These are phyloP conservation scores for Nemania sp. DNA, from an alignment of 2,329 filamentous ascomycete genomes.

Conservation along the genomic window DNA sequence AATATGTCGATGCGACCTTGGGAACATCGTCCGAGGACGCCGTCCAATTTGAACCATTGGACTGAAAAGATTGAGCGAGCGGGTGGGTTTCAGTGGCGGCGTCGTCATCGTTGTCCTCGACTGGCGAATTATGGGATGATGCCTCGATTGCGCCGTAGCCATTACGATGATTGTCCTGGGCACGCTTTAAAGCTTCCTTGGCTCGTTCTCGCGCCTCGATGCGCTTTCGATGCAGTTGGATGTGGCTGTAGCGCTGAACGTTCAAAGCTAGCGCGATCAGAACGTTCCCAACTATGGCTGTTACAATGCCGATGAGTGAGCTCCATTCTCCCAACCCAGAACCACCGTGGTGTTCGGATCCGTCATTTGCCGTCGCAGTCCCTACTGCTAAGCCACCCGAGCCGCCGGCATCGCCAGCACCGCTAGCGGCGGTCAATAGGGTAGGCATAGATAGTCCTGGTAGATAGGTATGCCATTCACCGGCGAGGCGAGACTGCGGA, in stretches of 20 bases:
- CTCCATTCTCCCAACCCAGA: constrained; percentile 79
- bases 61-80: constrained; percentile 64
- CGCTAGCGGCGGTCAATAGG: constrained; percentile 35
- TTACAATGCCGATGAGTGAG: constrained; percentile 92
- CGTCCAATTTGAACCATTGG: constrained; percentile 56
- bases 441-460: constrained; percentile 41
- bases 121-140: constrained; percentile 43
- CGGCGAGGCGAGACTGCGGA: constrained; percentile 11
- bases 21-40: constrained; percentile 53
- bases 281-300: constrained; percentile 91
- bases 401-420: constrained; percentile 30
- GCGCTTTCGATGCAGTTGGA: constrained; percentile 80
- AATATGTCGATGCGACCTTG: constrained; percentile 74
- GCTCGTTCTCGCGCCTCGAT: constrained; percentile 67
- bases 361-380: constrained; percentile 39
- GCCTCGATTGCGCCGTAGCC: constrained; percentile 49
- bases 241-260: constrained; percentile 95
- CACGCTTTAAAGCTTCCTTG: constrained; percentile 64
- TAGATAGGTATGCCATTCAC: constrained; percentile 29
- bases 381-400: constrained; percentile 14
- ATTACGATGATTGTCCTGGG: constrained; percentile 49
- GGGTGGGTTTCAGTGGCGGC: constrained; percentile 62
- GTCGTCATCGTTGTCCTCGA: constrained; percentile 55
- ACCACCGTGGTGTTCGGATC: constrained; percentile 52
- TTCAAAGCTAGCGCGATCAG: constrained; percentile 96